A percentile compares a stretch with the other conserved stretches of the same genome.
phyloP scores from a whole-genome alignment of 139 green algal species.

The Choricystis sp. region DNA sequence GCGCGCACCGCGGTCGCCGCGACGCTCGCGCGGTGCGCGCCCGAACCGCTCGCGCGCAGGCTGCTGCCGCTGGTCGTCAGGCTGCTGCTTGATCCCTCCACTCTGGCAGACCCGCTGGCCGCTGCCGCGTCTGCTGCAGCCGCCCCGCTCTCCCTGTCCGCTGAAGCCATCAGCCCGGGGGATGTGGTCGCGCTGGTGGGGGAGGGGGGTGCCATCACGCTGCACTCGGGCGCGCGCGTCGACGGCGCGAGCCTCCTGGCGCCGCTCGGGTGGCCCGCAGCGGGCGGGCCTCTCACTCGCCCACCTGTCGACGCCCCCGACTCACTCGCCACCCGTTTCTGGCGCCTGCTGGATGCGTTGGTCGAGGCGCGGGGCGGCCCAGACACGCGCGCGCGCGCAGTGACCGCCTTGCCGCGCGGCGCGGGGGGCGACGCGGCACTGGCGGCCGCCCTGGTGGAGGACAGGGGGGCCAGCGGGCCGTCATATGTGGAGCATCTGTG shows the following conservation, averaged over 20 bases:
- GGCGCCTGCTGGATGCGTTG: no score
- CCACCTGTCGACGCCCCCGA: no score
- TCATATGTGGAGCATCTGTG: conserved; percentile 81
- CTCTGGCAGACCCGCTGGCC: no score
- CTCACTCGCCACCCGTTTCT: no score
- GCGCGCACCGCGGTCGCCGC: no score
- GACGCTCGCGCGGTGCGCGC: not conserved
- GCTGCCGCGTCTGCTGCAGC: not conserved
- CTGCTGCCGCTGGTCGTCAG: not conserved
- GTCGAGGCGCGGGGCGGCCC: no score
- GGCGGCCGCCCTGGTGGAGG: conserved; percentile 56
- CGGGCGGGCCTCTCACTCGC: no score
- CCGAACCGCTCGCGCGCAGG: not conserved
- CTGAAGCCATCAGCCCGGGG: not conserved
- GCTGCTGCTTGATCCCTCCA: not conserved
- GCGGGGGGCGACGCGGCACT: conserved; percentile 32
- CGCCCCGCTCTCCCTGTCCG: not conserved
- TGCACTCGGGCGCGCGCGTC: not conserved
- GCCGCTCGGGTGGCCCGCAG: no score
- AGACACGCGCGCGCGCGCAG: no score
- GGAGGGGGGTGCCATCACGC: not conserved
- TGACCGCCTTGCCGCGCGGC: not conserved
- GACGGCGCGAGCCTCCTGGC: no score
- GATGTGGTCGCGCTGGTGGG: not conserved
- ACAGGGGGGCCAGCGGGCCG: conserved; percentile 40